Evolutionary conservation across 2,329 filamentous ascomycete species (phyloP).

Genomic region (Ascomycota sp.): DNA sequence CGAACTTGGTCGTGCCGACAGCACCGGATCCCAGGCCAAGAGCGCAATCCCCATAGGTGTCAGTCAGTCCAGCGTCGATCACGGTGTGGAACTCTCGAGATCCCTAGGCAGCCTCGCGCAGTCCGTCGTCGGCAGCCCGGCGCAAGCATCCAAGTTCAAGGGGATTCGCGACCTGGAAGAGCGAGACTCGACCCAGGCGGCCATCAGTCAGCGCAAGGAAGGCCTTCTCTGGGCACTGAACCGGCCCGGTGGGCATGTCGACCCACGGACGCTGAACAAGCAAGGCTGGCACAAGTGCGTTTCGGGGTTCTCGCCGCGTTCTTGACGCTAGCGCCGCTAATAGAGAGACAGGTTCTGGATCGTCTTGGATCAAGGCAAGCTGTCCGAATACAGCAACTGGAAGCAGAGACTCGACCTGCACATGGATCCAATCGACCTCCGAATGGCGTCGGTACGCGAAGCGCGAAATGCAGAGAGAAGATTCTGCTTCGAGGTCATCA

Average conservation of each 20-base stretch:
- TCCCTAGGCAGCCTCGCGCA: conserved; percentile 34
- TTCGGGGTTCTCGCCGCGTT: no score
- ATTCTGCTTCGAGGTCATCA: conserved; percentile 98
- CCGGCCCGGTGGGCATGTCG: conserved; percentile 79
- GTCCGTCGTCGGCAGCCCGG: conserved; percentile 26
- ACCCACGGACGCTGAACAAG: conserved; percentile 88
- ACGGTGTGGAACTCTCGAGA: conserved; percentile 26
- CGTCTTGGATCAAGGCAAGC: conserved; percentile 84
- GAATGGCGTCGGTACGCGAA: conserved; percentile 91
- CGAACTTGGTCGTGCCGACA: conserved; percentile 54
- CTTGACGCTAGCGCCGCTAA: not conserved
- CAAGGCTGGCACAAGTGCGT: conserved; percentile 96
- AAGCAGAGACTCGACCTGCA: conserved; percentile 92
- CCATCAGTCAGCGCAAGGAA: conserved; percentile 58
- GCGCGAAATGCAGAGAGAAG: conserved; percentile 83
- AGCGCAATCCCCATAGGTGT: conserved; percentile 25
- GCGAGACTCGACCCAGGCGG: conserved; percentile 37
- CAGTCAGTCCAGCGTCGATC: conserved; percentile 10
- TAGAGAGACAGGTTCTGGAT: conserved; percentile 66
- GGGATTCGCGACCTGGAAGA: conserved; percentile 87
- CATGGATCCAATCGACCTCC: conserved; percentile 92
- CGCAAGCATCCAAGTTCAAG: conserved; percentile 49
- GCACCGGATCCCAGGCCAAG: conserved; percentile 48
- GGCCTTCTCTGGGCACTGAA: conserved; percentile 89
- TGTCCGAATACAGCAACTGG: conserved; percentile 98